Base-by-base conservation (phyloP, 2,329 filamentous ascomycete genomes). In the Colletotrichum orbiculare region DNA sequence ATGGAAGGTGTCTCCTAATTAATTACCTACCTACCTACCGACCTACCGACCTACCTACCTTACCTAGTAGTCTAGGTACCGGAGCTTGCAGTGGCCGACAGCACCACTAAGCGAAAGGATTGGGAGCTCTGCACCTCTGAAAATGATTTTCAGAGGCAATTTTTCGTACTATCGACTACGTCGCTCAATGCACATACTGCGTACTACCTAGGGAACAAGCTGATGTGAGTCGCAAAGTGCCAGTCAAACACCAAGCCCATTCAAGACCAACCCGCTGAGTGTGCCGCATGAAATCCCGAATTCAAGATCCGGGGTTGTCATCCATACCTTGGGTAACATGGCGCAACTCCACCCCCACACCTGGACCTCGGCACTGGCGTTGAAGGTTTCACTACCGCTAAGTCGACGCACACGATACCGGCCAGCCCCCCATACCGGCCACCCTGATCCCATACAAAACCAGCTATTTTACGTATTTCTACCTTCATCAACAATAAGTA, bases 361-460 rank as follows among this genome's bases (percentile, higher is more conserved):
- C 56, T 66, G 63, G 52, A 67, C 66, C 66, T 67, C 66, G 66
- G 66, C 66, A 67, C 63, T 61, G 54, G 49, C 60, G 41, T 15
- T 41, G n/a, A 25, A 53, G 35, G 53, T 64, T 56, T 53, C 58
- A 65, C 41, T 62, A 46, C 13, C 41, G 43, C 50, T 61, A n/a
- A n/a, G n/a, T n/a, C n/a, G n/a, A n/a, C n/a, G n/a, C n/a, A n/a
- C n/a, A n/a, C n/a, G n/a, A n/a, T n/a, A n/a, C n/a, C n/a, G n/a
- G n/a, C n/a, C n/a, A n/a, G n/a, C n/a, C n/a, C n/a, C n/a, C n/a
- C n/a, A n/a, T n/a, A n/a, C n/a, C n/a, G n/a, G n/a, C n/a, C n/a
- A n/a, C n/a, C n/a, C n/a, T n/a, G n/a, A n/a, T n/a, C n/a, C n/a
- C n/a, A n/a, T n/a, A n/a, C n/a, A n/a, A n/a, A n/a, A n/a, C n/a